Evolutionary conservation across 192 early-diverging fungal species (phyloP), one percentile per base, ranked within the genome.

Genomic region (Physocladia obscura): DNA sequence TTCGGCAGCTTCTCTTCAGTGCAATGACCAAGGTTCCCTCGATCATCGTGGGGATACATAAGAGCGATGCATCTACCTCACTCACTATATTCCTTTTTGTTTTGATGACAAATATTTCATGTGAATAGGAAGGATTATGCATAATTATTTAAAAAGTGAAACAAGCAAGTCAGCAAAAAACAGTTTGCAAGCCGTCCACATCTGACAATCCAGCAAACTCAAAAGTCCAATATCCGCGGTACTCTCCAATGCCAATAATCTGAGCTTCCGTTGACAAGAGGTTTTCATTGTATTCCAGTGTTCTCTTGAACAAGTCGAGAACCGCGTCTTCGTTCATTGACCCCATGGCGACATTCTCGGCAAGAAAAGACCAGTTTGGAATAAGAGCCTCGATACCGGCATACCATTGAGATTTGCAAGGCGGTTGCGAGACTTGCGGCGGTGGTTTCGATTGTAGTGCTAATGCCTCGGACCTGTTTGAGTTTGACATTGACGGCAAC

Each of bases 1-100:
- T 34, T n/a, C 22, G 62, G 62, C 62, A 65, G 62, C 47, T 30
- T 65, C 62, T 65, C 48, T 65, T 65, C 62, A 65, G 62, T 65
- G 62, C 62, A 65, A 65, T 65, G 5, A 51, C 49, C 62, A 65
- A 65, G 62, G 62, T 39, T n/a, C 1, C 49, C 6, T 2, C 49
- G 1, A 55, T 38, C 40, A 13, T 44, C 40, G 40, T 8, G 40
- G 40, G 35, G 19, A 21, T 36, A 65, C 62, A 65, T 65, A 52
- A 65, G 62, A 48, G 62, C 39, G 62, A 49, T 65, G 62, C 62
- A 65, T 49, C 62, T 22, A 65, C 62, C 62, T 65, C 62, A 29
- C 49, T 30, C 34, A 47, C 2, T 35, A 8, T 36, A 35, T 36
- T 59, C 13, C 1, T 3, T 3, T 35, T 19, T 3, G 1, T 0